Conservation (phyloP, 176 grass and related monocot species). For the Oryza rufipogon region DNA sequence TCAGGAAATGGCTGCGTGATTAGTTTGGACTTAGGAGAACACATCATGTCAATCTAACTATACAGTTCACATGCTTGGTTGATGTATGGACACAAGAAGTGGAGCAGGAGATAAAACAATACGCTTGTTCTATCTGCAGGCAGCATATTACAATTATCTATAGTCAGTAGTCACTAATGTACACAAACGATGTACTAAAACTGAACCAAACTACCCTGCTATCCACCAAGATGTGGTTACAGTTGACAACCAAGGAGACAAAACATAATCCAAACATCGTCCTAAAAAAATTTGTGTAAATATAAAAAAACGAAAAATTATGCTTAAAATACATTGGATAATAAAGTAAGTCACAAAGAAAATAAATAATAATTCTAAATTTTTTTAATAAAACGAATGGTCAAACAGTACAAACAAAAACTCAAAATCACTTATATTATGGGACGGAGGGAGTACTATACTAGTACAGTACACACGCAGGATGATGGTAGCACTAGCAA, state of each 20-base stretch:
- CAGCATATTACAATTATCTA: not conserved
- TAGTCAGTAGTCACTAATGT: not conserved
- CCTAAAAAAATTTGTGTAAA: too few species aligned
- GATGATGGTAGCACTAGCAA: not conserved
- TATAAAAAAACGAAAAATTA: too few species aligned
- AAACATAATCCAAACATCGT: not conserved
- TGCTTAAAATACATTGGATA: too few species aligned
- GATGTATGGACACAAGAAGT: not conserved
- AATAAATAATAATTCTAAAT: too few species aligned
- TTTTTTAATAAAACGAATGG: too few species aligned
- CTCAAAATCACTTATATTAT: too few species aligned
- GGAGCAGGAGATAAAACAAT: not conserved
- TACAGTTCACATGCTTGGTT: not conserved
- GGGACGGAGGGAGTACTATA: not conserved
- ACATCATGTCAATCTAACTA: not conserved
- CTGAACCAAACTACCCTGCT: not conserved
- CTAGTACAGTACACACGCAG: too few species aligned
- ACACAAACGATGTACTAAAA: not conserved
- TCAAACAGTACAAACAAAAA: too few species aligned
- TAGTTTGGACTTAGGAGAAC: not conserved
- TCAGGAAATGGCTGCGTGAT: not conserved
- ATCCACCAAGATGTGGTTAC: not conserved
- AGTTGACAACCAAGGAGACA: not conserved
- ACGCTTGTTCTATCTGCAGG: not conserved
- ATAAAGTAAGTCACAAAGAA: too few species aligned